These are phyloP conservation scores for Fraxinus paxiana DNA, from an alignment of 305 asterid genomes.

Conservation along the genomic window DNA sequence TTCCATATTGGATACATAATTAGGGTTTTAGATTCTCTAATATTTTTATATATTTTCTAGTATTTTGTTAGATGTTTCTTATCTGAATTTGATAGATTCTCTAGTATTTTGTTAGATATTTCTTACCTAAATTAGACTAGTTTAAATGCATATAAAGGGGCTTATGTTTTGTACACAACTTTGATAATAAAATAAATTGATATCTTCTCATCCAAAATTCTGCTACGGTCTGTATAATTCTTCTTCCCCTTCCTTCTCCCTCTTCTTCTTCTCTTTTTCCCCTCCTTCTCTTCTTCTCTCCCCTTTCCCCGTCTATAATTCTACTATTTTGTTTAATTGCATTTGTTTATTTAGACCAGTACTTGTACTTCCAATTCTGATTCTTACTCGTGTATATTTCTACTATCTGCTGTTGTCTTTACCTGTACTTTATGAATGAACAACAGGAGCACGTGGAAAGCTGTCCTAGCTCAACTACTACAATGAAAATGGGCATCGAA, in stretches of 20 bases:
- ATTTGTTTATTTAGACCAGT: not conserved
- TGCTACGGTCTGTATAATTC: not conserved
- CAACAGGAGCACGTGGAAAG: conserved; percentile 73
- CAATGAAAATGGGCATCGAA: conserved; percentile 89
- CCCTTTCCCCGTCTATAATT: not conserved
- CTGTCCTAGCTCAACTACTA: conserved; percentile 89
- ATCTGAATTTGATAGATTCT: not conserved
- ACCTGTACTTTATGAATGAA: conserved; percentile 3
- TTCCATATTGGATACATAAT: not conserved
- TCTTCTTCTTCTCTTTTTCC: too few species aligned
- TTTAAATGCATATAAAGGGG: not conserved
- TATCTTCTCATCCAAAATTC: not conserved
- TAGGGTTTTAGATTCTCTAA: not conserved
- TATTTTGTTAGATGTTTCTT: not conserved
- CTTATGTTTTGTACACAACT: not conserved
- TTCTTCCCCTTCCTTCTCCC: not conserved
- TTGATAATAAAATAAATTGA: not conserved
- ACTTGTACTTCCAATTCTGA: not conserved
- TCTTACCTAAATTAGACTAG: not conserved
- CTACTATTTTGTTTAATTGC: not conserved
- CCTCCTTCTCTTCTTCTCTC: not conserved
- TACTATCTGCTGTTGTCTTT: not conserved
- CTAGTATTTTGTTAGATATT: not conserved
- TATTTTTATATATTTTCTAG: not conserved
- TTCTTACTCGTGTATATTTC: not conserved